These are phyloP conservation scores for Microbotryum saponariae DNA, from an alignment of 1,284 basidiomycete genomes.

Conservation along the genomic window DNA sequence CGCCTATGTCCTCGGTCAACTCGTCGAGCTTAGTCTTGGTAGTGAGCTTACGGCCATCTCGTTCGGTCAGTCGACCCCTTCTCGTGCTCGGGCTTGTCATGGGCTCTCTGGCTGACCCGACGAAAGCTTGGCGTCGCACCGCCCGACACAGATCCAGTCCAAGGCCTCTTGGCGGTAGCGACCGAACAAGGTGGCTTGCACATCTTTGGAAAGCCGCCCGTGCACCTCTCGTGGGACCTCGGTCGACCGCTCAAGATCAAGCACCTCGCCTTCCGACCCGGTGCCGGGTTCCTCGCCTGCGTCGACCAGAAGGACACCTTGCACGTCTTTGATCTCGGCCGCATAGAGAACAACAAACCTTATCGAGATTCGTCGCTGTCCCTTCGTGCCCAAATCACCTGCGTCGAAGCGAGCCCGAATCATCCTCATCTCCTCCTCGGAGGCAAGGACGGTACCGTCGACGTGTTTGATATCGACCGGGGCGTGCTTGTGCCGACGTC, in stretches of 20 bases:
- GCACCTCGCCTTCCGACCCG: conserved; percentile 57
- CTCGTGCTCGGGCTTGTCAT: neutral
- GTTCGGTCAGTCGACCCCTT: conserved; percentile 31
- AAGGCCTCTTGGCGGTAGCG: conserved; percentile 66
- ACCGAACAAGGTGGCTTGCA: conserved; percentile 51
- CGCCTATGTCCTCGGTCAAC: conserved; percentile 36
- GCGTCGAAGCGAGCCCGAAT: conserved; percentile 58
- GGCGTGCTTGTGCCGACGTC: conserved; percentile 36
- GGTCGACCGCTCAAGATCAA: conserved; percentile 52
- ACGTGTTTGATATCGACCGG: conserved; percentile 43
- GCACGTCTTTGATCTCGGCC: conserved; percentile 60
- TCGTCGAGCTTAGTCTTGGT: conserved; percentile 38
- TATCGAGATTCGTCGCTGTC: conserved; percentile 51
- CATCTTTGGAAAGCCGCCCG: conserved; percentile 56
- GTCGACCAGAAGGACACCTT: conserved; percentile 60
- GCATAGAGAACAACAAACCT: conserved; percentile 46
- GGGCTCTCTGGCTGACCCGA: neutral
- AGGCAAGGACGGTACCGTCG: conserved; percentile 44
- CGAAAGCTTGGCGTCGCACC: neutral
- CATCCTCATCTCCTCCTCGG: conserved; percentile 61
- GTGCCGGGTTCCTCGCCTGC: conserved; percentile 48
- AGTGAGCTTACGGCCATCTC: conserved; percentile 39
- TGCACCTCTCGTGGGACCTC: conserved; percentile 51
- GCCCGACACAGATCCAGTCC: conserved; percentile 52
- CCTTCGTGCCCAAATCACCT: conserved; percentile 50